These are phyloP conservation scores for Trichoderma lentiforme DNA, from an alignment of 2,329 filamentous ascomycete genomes.

Conservation along the genomic window DNA sequence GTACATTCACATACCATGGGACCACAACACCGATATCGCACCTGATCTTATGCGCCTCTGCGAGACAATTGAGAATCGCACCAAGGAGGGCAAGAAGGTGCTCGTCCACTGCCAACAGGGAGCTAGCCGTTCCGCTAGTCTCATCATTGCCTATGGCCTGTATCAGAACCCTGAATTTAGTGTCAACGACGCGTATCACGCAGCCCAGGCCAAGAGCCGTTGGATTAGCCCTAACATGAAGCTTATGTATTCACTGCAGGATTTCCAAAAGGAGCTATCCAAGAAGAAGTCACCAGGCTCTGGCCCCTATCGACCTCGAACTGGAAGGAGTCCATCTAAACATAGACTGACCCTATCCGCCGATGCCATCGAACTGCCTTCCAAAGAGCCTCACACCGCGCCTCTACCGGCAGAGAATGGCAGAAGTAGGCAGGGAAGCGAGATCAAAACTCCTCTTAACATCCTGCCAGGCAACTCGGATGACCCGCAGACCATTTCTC, in stretches of 20 bases:
- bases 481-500: constrained; percentile 48
- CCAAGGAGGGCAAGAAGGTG: constrained; percentile 71
- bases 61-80: constrained; percentile 70
- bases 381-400: constrained; percentile 59
- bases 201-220: constrained; percentile 73
- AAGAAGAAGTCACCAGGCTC: constrained; percentile 48
- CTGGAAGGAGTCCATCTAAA: constrained; percentile 55
- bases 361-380: constrained; percentile 51
- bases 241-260: constrained; percentile 82
- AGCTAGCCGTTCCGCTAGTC: constrained; percentile 77
- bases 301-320: constrained; percentile 44
- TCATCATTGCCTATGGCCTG: constrained; percentile 82
- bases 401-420: constrained; percentile 55
- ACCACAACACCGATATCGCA: constrained; percentile 83
- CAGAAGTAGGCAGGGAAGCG: constrained; percentile 36
- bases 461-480: background rate
- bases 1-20: constrained; percentile 85
- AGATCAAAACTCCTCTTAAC: constrained; percentile 27
- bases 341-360: constrained; percentile 60
- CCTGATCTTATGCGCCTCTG: constrained; percentile 72
- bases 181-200: constrained; percentile 80
- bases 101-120: constrained; percentile 84
- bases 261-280: constrained; percentile 66
- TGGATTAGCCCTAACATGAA: constrained; percentile 95
- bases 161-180: constrained; percentile 73